Evolutionary conservation across 1,284 basidiomycete genomes (phyloP), one percentile per base, ranked within the genome.

Genomic region (Pyrrhoderma lamaoense): DNA sequence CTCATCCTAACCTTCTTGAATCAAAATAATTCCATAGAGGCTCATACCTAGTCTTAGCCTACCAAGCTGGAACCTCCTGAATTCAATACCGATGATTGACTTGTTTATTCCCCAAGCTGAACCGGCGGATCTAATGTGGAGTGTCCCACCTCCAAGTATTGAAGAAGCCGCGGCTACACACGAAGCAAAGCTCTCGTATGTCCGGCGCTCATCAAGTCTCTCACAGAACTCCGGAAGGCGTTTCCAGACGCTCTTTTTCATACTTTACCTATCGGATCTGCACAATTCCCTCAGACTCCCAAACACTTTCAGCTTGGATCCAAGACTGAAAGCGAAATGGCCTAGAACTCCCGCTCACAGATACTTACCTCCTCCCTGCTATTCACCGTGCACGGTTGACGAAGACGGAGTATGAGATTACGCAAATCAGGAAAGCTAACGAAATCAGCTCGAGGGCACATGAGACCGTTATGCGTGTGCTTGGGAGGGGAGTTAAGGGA

Each of bases 381-480:
- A 69, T 95, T 16, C 89, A 93, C 58, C 71, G 69, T 31, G 82
- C 90, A 3, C 76, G 93, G 8, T 67, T 95, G 22, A 80, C 75
- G 55, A 96, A 95, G 68, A 84, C 84, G 16, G 66, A 70, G 2
- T 65, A 73, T 38, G 93, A 95, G 68, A 79, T 96, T 50, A 74
- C 71, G 13, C 69, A 77, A 54, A 91, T 95, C 59, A 72, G 75
- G 49, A 76, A 78, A 50, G 93, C 93, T 0, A 92, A 89, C 62
- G 74, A 76, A 51, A 90, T 95, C 58, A 91, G 88, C 56, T 90
- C 87, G 0, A 75, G 82, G 3, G 93, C 93, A 1, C 93, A 95
- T 59, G 89, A 93, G 66, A 79, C 82, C 7, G 80, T 95, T 43
- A 95, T 95, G 91, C 76, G 88, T n/a, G 82, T 93, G 9, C 74